Conservation (phyloP, 257 asterid genomes). For the Solanum clarkiae region DNA sequence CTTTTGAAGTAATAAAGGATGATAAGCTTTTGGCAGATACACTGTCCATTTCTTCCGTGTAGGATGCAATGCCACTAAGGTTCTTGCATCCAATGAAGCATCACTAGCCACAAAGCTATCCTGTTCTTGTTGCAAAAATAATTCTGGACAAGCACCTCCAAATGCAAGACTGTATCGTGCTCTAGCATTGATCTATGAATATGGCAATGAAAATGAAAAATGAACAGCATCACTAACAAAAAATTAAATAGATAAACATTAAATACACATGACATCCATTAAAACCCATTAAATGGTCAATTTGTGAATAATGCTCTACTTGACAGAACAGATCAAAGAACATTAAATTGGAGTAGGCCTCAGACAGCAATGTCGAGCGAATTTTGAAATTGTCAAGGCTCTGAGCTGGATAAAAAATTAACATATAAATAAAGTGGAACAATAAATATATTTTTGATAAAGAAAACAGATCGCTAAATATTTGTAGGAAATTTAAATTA, state of each 20-base stretch:
- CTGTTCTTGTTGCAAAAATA: constrained; percentile 50
- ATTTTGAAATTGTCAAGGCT: not conserved
- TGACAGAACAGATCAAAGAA: not conserved
- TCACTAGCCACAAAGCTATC: constrained; percentile 22
- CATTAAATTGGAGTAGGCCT: not conserved
- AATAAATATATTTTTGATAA: not conserved
- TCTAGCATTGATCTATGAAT: constrained; percentile 75
- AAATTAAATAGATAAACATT: not conserved
- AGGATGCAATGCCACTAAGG: constrained; percentile 24
- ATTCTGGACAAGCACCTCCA: constrained; percentile 77
- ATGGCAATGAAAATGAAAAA: not conserved
- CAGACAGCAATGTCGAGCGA: not conserved
- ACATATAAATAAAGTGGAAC: not conserved
- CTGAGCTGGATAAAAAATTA: not conserved
- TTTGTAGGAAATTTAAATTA: not conserved
- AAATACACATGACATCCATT: not conserved
- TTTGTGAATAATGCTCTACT: not conserved
- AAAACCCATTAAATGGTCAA: not conserved
- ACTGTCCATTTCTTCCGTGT: constrained; percentile 55
- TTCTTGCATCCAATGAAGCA: constrained; percentile 18
- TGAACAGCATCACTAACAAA: not conserved
- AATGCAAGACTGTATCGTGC: constrained; percentile 77
- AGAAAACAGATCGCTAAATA: not conserved
- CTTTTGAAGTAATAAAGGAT: constrained; percentile 76
- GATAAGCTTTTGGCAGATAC: constrained; percentile 71